These are phyloP conservation scores for Stagonosporopsis vannaccii DNA, from an alignment of 2,329 filamentous ascomycete species.

Conservation along the genomic window DNA sequence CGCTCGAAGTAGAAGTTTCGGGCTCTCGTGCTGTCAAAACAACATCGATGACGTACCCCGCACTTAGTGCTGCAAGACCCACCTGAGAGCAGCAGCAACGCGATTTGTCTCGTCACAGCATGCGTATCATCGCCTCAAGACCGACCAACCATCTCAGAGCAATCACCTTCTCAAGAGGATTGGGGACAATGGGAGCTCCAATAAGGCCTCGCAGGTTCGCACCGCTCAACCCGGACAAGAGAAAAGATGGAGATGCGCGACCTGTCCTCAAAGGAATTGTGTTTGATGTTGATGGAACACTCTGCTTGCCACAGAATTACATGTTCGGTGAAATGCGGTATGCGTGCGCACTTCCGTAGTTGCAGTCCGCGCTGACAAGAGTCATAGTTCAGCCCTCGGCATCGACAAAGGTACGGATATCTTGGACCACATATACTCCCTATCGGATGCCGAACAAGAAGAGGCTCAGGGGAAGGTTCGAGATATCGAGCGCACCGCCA, in stretches of 20 bases:
- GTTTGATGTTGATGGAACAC: constrained; percentile 94
- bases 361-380: background rate
- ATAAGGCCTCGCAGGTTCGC: constrained; percentile 57
- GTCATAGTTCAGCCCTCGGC: constrained; percentile 61
- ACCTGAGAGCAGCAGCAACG: constrained; percentile 9
- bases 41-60: constrained; percentile 17
- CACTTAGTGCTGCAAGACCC: constrained; percentile 3
- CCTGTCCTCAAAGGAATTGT: constrained; percentile 67
- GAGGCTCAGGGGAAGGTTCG: constrained; percentile 77
- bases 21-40: background rate
- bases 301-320: constrained; percentile 91
- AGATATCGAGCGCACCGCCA: constrained; percentile 79
- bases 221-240: constrained; percentile 53
- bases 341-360: constrained; percentile 2
- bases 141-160: background rate
- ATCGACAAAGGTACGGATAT: constrained; percentile 82
- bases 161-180: background rate
- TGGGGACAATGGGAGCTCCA: constrained; percentile 25
- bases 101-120: constrained; percentile 7
- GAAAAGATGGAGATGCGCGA: constrained; percentile 41
- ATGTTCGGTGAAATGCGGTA: constrained; percentile 92
- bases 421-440: constrained; percentile 81
- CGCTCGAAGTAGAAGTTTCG: background rate
- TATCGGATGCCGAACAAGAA: constrained; percentile 69
- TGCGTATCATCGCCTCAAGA: constrained; percentile 4